phyloP scores from a whole-genome alignment of 257 asterid species.

The Primulina eburnea region DNA sequence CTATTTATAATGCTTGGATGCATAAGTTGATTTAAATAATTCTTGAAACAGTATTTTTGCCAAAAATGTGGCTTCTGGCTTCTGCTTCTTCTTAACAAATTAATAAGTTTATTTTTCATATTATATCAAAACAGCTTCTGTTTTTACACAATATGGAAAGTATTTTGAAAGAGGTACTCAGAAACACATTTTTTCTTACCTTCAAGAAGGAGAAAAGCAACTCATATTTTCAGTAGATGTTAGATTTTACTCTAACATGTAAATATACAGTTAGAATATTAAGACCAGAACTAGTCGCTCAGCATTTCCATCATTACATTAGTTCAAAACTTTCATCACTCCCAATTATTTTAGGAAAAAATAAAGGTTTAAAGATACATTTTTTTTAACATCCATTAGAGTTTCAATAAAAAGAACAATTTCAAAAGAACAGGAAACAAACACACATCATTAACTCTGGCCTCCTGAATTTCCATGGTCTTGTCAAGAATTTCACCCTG shows the following conservation, averaged over 20 bases:
- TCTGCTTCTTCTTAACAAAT: neutral
- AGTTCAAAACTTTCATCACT: neutral
- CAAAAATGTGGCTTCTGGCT: neutral
- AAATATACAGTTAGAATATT: no score
- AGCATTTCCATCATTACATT: neutral
- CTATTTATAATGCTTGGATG: neutral
- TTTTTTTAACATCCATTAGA: neutral
- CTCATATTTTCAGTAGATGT: no score
- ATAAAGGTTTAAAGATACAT: no score
- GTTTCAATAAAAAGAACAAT: neutral
- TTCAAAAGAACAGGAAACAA: neutral
- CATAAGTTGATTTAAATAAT: no score
- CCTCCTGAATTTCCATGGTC: conserved; percentile 83
- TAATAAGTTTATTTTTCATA: neutral
- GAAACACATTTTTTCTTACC: neutral
- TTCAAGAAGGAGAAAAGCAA: neutral
- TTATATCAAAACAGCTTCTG: neutral
- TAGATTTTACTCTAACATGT: neutral
- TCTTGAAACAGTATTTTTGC: neutral
- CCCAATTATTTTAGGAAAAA: neutral
- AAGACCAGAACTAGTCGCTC: neutral
- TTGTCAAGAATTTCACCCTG: conserved; percentile 99
- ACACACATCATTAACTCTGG: conserved; percentile 93
- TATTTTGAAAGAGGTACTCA: neutral
- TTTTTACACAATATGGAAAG: neutral